Evolutionary conservation across 192 early-diverging fungal species (phyloP).

Genomic region (Anaeromyces robustus): DNA sequence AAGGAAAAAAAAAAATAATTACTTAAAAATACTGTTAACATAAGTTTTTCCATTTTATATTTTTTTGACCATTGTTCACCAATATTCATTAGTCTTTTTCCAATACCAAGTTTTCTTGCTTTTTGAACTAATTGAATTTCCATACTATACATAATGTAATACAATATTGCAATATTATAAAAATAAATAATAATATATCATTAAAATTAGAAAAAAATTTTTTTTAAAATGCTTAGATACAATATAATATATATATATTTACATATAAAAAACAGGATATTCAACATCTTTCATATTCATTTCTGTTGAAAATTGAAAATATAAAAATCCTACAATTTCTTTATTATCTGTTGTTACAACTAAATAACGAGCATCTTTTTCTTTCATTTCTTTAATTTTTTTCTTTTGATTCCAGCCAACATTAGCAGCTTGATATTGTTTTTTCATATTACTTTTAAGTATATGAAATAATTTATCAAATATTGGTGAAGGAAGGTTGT

Average conservation of each 20-base stretch:
- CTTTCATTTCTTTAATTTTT: neutral
- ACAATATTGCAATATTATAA: neutral
- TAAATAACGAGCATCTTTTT: neutral
- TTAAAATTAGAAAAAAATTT: neutral
- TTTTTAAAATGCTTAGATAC: too few species aligned
- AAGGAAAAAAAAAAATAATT: neutral
- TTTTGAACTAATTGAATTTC: neutral
- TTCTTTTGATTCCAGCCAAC: neutral
- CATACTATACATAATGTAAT: neutral
- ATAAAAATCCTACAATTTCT: neutral
- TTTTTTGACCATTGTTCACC: neutral
- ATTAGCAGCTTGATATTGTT: neutral
- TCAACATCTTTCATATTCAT: neutral
- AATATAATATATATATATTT: neutral
- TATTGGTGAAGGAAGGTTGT: neutral
- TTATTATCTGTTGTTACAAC: neutral
- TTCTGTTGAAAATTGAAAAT: neutral
- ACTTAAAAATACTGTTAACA: neutral
- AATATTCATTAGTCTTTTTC: neutral
- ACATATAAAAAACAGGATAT: neutral
- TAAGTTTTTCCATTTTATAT: neutral
- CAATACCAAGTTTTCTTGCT: neutral
- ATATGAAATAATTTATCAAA: neutral
- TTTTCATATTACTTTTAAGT: neutral
- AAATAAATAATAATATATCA: neutral